Evolutionary conservation across 495 filamentous ascomycete species (phyloP).

Genomic region (Xylaria cubensis): DNA sequence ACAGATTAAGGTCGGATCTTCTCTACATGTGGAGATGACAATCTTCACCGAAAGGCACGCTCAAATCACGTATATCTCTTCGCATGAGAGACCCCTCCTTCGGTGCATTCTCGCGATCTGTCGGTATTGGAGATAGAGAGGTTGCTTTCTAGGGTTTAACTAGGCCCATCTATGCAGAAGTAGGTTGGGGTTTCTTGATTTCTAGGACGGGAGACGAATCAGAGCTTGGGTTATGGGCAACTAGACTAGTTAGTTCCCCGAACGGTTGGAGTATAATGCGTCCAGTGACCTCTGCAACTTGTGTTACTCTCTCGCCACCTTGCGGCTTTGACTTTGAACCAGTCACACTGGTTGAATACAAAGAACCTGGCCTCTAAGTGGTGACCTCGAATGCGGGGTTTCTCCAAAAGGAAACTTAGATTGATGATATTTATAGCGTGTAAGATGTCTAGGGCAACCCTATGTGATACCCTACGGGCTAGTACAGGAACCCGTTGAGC

Average conservation of each 20-base stretch:
- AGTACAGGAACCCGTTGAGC: neutral
- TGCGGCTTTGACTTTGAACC: neutral
- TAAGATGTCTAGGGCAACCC: neutral
- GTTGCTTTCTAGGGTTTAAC: neutral
- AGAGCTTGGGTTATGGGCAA: neutral
- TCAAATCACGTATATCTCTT: neutral
- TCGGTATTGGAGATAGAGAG: conserved; percentile 19
- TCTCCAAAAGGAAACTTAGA: neutral
- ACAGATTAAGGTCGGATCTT: conserved; percentile 5
- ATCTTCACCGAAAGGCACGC: neutral
- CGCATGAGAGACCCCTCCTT: neutral
- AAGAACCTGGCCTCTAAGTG: neutral
- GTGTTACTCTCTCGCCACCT: neutral
- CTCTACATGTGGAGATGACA: neutral
- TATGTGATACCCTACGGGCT: neutral
- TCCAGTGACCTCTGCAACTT: neutral
- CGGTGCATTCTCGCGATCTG: conserved; percentile 26
- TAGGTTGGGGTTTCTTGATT: conserved; percentile 1
- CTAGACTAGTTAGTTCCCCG: neutral
- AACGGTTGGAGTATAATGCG: neutral
- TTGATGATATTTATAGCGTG: neutral
- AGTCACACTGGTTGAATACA: neutral
- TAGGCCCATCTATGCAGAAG: neutral
- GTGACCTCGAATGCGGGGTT: neutral
- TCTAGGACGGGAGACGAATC: neutral